phyloP scores from a whole-genome alignment of 2,329 filamentous ascomycete genomes.

The Fusarium compactum region DNA sequence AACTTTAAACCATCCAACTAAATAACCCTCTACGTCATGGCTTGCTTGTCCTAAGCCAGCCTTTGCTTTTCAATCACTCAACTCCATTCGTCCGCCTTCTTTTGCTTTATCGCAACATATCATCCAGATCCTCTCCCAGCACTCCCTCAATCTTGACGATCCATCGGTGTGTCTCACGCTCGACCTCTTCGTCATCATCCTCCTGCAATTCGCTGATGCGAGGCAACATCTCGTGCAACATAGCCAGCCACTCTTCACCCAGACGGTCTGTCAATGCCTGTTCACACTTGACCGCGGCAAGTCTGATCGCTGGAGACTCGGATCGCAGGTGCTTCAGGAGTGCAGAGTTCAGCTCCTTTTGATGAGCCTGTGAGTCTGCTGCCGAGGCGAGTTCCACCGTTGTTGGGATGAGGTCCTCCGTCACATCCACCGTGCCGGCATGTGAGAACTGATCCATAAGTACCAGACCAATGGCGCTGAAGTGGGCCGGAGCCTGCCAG shows the following conservation, averaged over 20 bases:
- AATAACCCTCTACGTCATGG: slow-evolving; percentile 29
- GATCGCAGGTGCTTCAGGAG: slow-evolving; percentile 84
- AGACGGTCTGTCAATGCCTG: slow-evolving; percentile 82
- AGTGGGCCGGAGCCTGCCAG: slow-evolving; percentile 93
- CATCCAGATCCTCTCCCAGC: slow-evolving; percentile 89
- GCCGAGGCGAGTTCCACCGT: slow-evolving; percentile 84
- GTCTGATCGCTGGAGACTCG: slow-evolving; percentile 76
- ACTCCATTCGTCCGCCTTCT: slow-evolving; percentile 29
- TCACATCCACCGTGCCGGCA: slow-evolving; percentile 58
- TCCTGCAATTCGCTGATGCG: slow-evolving; percentile 96
- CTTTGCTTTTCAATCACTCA: slow-evolving; percentile 24
- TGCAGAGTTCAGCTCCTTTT: slow-evolving; percentile 85
- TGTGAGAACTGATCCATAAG: slow-evolving; percentile 75
- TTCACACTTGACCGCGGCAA: slow-evolving; percentile 86
- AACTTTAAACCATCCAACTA: slow-evolving; percentile 6
- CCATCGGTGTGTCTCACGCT: slow-evolving; percentile 90
- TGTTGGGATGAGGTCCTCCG: slow-evolving; percentile 74
- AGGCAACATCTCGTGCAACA: slow-evolving; percentile 95
- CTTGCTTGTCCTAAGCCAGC: slow-evolving; percentile 20
- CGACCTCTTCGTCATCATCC: slow-evolving; percentile 94
- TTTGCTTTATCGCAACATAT: slow-evolving; percentile 82
- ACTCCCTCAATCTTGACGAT: slow-evolving; percentile 90
- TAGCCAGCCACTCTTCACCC: slow-evolving; percentile 92
- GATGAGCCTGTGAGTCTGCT: slow-evolving; percentile 87
- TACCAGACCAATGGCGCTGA: slow-evolving; percentile 76